phyloP scores from a whole-genome alignment of 441 rosid species.

The Bocquillonia castaneifolia region DNA sequence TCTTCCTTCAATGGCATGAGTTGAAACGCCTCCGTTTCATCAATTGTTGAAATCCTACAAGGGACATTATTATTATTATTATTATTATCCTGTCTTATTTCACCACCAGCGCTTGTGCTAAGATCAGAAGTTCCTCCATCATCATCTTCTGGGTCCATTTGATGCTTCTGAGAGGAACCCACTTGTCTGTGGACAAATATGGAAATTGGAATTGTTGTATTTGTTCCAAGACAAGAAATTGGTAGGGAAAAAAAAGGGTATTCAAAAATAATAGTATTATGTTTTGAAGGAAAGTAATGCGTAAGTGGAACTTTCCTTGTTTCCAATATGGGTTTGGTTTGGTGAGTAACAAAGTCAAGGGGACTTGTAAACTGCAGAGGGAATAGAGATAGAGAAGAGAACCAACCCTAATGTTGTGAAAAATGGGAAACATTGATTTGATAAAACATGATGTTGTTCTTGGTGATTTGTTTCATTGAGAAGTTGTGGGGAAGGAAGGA shows the following conservation, averaged over 20 bases:
- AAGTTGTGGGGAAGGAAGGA: slow-evolving; percentile 3
- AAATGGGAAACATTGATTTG: too few relatives aligned
- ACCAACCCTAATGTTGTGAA: too few relatives aligned
- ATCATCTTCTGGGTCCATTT: slow-evolving; percentile 32
- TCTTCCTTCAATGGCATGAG: slow-evolving; percentile 41
- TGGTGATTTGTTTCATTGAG: background rate
- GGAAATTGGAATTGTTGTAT: background rate
- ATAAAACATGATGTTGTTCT: background rate
- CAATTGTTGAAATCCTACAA: slow-evolving; percentile 23
- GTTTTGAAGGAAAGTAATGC: too few relatives aligned
- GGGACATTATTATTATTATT: background rate
- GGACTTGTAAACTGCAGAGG: background rate
- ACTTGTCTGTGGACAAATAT: background rate
- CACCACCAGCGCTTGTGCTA: slow-evolving; percentile 42
- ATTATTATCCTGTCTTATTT: background rate
- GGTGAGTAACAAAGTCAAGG: background rate
- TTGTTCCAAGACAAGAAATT: background rate
- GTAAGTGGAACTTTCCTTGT: too few relatives aligned
- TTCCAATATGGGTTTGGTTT: background rate
- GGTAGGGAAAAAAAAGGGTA: too few relatives aligned
- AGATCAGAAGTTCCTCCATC: slow-evolving; percentile 38
- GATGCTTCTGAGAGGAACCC: slow-evolving; percentile 12
- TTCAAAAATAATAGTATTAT: too few relatives aligned
- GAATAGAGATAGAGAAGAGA: background rate
- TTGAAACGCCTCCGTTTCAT: slow-evolving; percentile 25